phyloP scores from a whole-genome alignment of 441 rosid genomes.

The Croton setiger region DNA sequence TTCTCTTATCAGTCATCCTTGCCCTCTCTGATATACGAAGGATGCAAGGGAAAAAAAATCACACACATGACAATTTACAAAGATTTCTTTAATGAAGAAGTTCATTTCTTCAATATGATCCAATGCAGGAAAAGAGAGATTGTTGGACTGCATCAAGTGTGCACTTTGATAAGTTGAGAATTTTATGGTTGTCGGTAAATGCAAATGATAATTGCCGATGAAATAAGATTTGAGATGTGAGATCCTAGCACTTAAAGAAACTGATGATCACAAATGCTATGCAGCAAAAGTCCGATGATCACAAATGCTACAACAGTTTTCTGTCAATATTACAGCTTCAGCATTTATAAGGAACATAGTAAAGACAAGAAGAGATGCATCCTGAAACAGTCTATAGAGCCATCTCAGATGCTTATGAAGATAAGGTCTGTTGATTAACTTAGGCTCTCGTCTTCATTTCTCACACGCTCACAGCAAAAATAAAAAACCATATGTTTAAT shows the following conservation, averaged over 20 bases:
- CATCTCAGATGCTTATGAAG: not conserved
- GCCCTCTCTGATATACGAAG: not conserved
- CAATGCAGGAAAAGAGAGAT: constrained; percentile 55
- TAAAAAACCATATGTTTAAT: not conserved
- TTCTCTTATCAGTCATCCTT: not conserved
- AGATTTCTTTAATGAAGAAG: constrained; percentile 23
- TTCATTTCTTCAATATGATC: constrained; percentile 38
- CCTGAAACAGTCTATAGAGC: not conserved
- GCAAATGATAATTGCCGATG: constrained; percentile 75
- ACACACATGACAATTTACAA: not conserved
- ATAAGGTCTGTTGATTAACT: not conserved
- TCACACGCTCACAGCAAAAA: not conserved
- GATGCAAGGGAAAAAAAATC: not conserved
- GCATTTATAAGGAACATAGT: not conserved
- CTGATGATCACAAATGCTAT: constrained; percentile 22
- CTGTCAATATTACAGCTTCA: no score
- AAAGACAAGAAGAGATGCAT: no score
- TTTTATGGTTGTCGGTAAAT: constrained; percentile 55
- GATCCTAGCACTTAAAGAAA: constrained; percentile 26
- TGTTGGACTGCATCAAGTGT: constrained; percentile 32
- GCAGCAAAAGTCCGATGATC: constrained; percentile 35
- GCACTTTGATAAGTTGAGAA: constrained; percentile 71
- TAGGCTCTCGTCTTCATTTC: not conserved
- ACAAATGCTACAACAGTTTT: constrained; percentile 21
- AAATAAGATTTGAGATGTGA: constrained; percentile 77